Conservation (phyloP, 1,139 yeast species). For the Yamadazyma conglobata region DNA sequence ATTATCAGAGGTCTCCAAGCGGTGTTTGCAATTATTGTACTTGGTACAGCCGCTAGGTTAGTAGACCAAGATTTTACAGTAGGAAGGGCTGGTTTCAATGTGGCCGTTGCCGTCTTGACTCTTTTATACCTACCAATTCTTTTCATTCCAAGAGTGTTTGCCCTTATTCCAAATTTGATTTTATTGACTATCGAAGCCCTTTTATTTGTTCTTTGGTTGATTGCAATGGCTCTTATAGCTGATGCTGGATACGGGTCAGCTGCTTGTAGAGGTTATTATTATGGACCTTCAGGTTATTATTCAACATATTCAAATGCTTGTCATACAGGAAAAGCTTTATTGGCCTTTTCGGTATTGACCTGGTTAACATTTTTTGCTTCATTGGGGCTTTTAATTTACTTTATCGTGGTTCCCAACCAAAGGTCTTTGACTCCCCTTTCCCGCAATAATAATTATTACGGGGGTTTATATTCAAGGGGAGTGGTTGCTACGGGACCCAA, state of each 20-base stretch:
- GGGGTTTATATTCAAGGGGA: constrained; percentile 4
- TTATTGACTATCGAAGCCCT: constrained; percentile 21
- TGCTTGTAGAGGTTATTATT: constrained; percentile 14
- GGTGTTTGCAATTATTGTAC: constrained; percentile 20
- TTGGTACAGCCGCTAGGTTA: constrained; percentile 27
- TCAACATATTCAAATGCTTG: constrained; percentile 15
- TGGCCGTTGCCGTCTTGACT: constrained; percentile 22
- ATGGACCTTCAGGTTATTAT: constrained; percentile 3
- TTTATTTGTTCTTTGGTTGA: constrained; percentile 23
- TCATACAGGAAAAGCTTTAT: constrained; percentile 24
- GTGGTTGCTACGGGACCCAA: background rate
- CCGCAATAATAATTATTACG: constrained; percentile 1
- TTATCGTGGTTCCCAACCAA: constrained; percentile 20
- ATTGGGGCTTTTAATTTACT: constrained; percentile 20
- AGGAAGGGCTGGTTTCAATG: constrained; percentile 18
- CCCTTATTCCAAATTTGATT: constrained; percentile 15
- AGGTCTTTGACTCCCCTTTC: background rate
- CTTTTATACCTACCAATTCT: constrained; percentile 20
- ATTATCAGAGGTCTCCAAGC: constrained; percentile 19
- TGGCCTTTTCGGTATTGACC: constrained; percentile 27
- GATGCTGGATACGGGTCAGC: constrained; percentile 21
- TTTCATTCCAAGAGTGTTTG: constrained; percentile 10
- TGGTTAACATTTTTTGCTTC: constrained; percentile 26
- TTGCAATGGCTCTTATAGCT: constrained; percentile 24
- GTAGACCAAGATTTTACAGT: constrained; percentile 10